Conservation (phyloP, 192 early-diverging fungal species). For the Piromyces finnis region DNA sequence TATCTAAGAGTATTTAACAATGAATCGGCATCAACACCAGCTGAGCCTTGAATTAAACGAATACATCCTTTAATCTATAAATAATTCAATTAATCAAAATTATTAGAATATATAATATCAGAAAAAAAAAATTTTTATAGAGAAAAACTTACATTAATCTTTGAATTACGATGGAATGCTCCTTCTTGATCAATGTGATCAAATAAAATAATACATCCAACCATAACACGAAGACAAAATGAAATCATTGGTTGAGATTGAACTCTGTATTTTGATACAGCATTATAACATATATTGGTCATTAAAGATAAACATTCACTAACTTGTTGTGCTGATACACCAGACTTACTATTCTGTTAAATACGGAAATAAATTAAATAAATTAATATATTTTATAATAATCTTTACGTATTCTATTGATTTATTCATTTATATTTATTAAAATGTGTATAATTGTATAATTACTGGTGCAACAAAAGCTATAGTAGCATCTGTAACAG, state of each 20-base stretch:
- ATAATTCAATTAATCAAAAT: not conserved
- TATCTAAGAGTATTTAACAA: constrained; percentile 58
- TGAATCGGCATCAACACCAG: constrained; percentile 26
- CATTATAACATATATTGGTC: constrained; percentile 56
- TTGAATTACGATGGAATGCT: constrained; percentile 53
- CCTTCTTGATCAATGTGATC: constrained; percentile 73
- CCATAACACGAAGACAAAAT: constrained; percentile 75
- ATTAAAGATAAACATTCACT: constrained; percentile 59
- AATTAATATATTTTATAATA: too few relatives aligned
- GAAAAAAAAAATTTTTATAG: too few relatives aligned
- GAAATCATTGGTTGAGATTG: constrained; percentile 9
- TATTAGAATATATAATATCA: not conserved
- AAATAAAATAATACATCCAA: constrained; percentile 72
- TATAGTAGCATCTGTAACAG: constrained; percentile 63
- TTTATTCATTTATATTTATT: too few relatives aligned
- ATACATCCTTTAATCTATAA: constrained; percentile 18
- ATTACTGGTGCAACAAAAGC: constrained; percentile 44
- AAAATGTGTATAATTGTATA: too few relatives aligned
- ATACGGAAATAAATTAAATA: not conserved
- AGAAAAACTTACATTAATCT: constrained; percentile 48
- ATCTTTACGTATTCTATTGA: too few relatives aligned
- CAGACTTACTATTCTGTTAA: not conserved
- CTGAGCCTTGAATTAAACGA: constrained; percentile 42
- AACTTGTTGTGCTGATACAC: constrained; percentile 7
- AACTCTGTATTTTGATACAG: constrained; percentile 47